Evolutionary conservation across 2,329 filamentous ascomycete species (phyloP), one percentile per base, ranked within the genome.

Genomic region (Trichoderma endophyticum): DNA sequence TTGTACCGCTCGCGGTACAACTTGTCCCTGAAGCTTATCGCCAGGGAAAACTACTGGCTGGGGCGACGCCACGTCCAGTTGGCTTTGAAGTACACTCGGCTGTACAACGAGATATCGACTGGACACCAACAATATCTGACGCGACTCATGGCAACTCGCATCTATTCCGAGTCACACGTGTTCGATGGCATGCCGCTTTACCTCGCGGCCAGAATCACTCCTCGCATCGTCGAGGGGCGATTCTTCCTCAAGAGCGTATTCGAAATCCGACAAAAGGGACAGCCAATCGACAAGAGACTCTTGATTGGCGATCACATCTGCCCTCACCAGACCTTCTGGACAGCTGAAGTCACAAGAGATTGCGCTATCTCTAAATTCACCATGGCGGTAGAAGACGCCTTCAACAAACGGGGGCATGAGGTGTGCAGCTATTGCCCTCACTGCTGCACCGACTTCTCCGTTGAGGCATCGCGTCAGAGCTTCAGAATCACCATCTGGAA

Each of bases 41-140:
- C 24, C 6, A 30, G 34, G 21, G 36, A 32, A 12, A 30, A 14
- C 6, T 15, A 26, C 30, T 8, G 14, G 15, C 26, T 69, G 60
- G 18, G 56, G 7, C 30, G 71, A 32, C 71, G 48, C 24, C 71
- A 75, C 18, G 48, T 72, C 15, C 73, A 75, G 43, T 30, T 74
- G 7, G 57, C 73, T 11, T 71, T 75, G 18, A 74, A 74, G 28
- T 74, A 75, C 24, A 71, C 73, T 11, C 56, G 73, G 11, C 32
- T 72, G 62, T 51, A 54, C 30, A 28, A 61, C 6, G 9, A 18
- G 7, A 15, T 21, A n/a, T 14, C 4, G 15, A 1, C 14, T 24
- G 21, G 18, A 6, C 18, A 69, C 12, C 54, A 18, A 15, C 51
- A 30, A 21, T 69, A 69, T 12, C 34, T 69, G 51, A 14, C 18